Base-by-base conservation (phyloP, 345 rosid genomes). In the Gossypium bickii region DNA sequence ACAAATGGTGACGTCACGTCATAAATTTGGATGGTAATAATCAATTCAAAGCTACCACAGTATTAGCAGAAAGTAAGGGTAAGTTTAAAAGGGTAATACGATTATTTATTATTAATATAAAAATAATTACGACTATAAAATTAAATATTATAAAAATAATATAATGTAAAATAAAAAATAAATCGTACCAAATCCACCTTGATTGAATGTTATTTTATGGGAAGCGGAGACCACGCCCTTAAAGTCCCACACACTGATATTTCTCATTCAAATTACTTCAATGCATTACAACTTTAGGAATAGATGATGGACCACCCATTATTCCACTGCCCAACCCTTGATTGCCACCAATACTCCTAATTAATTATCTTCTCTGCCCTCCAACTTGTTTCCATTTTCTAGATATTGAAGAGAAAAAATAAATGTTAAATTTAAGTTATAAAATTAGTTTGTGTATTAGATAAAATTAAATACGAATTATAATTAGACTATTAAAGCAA, bases 191-290 rank as follows among this genome's bases (percentile, higher is more conserved):
- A 29, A 29, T 1, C 0, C 4, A 29, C 4, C 34, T 0, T 3
- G 0, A 2, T 3, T n/a, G n/a, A 18, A 34, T 79, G 68, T 5
- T 59, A 59, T 84, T 81, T 79, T 13, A 79, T 79, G 69, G 87
- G 82, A 76, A 78, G 59, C 17, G 77, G 87, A 67, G 87, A 80
- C 79, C 89, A 82, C 84, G 85, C 86, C 79, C 61, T 51, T 70
- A 1, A 75, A 44, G 77, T 67, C 85, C 79, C 85, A 73, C 72
- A 22, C 22, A 49, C 29, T 60, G 10, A 77, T 45, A 45, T 24
- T 47, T 60, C 29, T 22, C 71, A 72, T 74, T 77, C 74, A 72
- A 34, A 34, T 34, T 34, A 34, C 38, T 34, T 34, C 38, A 4
- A 34, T 4, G 38, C 38, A 4, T 34, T 34, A 34, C 38, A 34